Percentiles rank a stretch among this genome's conserved stretches.
Conservation (phyloP, 176 grass and related monocot genomes). For the Oryza glaberrima region DNA sequence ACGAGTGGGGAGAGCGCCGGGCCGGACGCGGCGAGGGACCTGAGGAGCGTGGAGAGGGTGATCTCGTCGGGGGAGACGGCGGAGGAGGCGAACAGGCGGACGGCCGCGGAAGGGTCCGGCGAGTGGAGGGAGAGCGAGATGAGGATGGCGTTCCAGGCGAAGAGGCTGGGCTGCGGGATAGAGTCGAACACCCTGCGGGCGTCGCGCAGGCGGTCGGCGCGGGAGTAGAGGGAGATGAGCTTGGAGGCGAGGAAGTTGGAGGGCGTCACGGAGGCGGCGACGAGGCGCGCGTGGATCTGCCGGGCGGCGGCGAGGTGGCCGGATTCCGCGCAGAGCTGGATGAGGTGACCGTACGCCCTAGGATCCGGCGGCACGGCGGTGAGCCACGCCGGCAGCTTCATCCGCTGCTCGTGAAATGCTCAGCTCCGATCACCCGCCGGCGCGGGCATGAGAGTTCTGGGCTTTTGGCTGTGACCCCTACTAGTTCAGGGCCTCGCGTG, state of each 20-base stretch:
- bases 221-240: slow-evolving; percentile 71
- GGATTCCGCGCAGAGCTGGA: slow-evolving; percentile 61
- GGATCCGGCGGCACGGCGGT: slow-evolving; percentile 47
- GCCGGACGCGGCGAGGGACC: slow-evolving; percentile 53
- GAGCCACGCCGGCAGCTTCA: slow-evolving; percentile 57
- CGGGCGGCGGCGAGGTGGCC: slow-evolving; percentile 50
- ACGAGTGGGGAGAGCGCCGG: slow-evolving; percentile 32
- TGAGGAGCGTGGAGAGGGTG: slow-evolving; percentile 68
- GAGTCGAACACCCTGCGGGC: slow-evolving; percentile 70
- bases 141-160: slow-evolving; percentile 79
- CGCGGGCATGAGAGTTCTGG: background rate
- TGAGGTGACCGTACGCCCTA: slow-evolving; percentile 53
- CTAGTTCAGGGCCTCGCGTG: background rate
- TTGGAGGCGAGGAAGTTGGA: slow-evolving; percentile 83
- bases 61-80: slow-evolving; percentile 53
- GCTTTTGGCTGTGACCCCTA: no score
- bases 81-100: slow-evolving; percentile 56
- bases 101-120: slow-evolving; percentile 39
- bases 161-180: slow-evolving; percentile 56
- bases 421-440: background rate
- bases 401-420: background rate
- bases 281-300: slow-evolving; percentile 62
- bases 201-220: slow-evolving; percentile 42
- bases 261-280: slow-evolving; percentile 44
- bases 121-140: slow-evolving; percentile 66